These are phyloP conservation scores for Penstemon barbatus DNA, from an alignment of 257 asterid species.

Conservation along the genomic window DNA sequence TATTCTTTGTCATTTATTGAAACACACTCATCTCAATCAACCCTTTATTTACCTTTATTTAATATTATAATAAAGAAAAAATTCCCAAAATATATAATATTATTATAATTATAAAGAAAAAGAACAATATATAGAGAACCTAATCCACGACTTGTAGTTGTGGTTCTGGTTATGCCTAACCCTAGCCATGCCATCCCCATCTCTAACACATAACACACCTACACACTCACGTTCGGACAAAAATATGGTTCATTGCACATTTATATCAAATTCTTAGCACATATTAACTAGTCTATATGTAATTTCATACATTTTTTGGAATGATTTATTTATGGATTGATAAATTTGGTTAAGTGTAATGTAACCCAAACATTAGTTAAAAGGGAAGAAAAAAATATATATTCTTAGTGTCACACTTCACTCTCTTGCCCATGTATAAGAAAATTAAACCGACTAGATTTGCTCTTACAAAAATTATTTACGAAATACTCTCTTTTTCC, in stretches of 20 bases:
- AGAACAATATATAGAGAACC: constrained; percentile 39
- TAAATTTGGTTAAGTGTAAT: no score
- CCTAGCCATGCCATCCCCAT: constrained; percentile 28
- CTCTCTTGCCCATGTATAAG: constrained; percentile 28
- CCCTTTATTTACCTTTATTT: constrained; percentile 6
- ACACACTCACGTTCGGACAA: background rate
- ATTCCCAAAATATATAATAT: no score
- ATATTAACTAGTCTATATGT: no score
- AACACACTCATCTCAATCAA: constrained; percentile 24
- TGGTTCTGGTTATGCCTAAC: constrained; percentile 53
- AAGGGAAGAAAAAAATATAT: no score
- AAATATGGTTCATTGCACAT: no score
- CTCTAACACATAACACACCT: background rate
- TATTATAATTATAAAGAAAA: constrained; percentile 14
- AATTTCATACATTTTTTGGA: no score
- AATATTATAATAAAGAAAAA: background rate
- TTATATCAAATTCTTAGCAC: no score
- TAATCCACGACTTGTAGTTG: constrained; percentile 55
- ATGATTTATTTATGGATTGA: no score
- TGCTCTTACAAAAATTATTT: no score
- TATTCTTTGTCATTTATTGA: constrained; percentile 55
- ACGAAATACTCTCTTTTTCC: no score
- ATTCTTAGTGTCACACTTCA: constrained; percentile 28
- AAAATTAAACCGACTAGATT: no score
- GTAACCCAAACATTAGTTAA: no score